Percentiles rank a stretch among this genome's conserved stretches.
Conservation (phyloP, 768 basidiomycete genomes). For the Xerocomellus dryophilus region DNA sequence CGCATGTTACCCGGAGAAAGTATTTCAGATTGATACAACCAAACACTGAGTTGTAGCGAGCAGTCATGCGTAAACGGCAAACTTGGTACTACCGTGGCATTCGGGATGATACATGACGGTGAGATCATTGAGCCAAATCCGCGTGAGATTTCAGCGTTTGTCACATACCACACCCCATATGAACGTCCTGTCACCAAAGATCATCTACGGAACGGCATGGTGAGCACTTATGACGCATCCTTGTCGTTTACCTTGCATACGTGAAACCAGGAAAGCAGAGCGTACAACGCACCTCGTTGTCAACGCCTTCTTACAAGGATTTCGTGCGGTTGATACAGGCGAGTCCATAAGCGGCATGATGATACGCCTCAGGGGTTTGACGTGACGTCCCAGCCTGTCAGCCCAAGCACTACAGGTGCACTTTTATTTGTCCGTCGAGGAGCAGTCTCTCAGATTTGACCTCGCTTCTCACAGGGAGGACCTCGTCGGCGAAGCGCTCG, state of each 20-base stretch:
- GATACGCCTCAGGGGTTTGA: slow-evolving; percentile 16
- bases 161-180: slow-evolving; percentile 15
- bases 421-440: not conserved
- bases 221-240: slow-evolving; percentile 22
- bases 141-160: slow-evolving; percentile 17
- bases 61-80: not conserved
- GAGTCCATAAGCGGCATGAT: slow-evolving; percentile 22
- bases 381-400: slow-evolving; percentile 49
- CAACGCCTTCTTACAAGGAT: slow-evolving; percentile 71
- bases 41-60: not conserved
- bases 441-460: not conserved
- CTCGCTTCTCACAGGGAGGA: slow-evolving; percentile 55
- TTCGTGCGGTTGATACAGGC: slow-evolving; percentile 84
- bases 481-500: slow-evolving; percentile 73
- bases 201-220: slow-evolving; percentile 67
- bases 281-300: slow-evolving; percentile 64
- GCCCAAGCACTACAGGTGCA: slow-evolving; percentile 68
- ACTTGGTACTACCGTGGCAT: not conserved
- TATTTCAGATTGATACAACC: not conserved
- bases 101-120: not conserved
- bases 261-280: slow-evolving; percentile 66
- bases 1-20: not conserved
- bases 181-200: slow-evolving; percentile 38
- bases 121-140: not conserved
- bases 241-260: not conserved